These are phyloP conservation scores for Casuarina equisetifolia DNA, from an alignment of 306 rosid genomes.

Conservation along the genomic window DNA sequence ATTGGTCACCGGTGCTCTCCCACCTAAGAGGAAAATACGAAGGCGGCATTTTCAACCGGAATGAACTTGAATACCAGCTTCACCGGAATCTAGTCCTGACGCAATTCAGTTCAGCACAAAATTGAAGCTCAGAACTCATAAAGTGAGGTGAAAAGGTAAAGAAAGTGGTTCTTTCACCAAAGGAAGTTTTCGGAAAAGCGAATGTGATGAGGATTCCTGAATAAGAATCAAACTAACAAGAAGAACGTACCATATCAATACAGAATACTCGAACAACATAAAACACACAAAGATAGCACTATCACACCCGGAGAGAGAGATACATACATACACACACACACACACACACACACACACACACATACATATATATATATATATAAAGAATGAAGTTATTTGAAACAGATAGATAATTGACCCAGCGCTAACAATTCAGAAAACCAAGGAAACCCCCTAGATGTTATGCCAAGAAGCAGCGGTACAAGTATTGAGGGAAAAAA, in stretches of 20 bases:
- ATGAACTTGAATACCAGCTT: not conserved
- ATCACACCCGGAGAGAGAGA: too few relatives aligned
- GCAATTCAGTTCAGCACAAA: not conserved
- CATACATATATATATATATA: too few relatives aligned
- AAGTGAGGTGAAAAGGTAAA: slow-evolving; percentile 22
- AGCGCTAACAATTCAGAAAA: not conserved
- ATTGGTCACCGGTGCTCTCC: slow-evolving; percentile 91
- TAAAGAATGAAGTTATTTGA: not conserved
- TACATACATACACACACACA: too few relatives aligned
- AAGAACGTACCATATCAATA: slow-evolving; percentile 3
- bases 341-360: too few relatives aligned
- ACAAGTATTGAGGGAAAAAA: not conserved
- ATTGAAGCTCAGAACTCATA: slow-evolving; percentile 17
- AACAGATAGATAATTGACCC: slow-evolving; percentile 6
- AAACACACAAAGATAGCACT: not conserved
- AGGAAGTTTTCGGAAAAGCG: slow-evolving; percentile 26
- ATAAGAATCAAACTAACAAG: slow-evolving; percentile 5
- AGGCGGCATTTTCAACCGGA: slow-evolving; percentile 42
- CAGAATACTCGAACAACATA: not conserved
- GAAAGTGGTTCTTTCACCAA: slow-evolving; percentile 27
- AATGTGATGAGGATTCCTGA: slow-evolving; percentile 11
- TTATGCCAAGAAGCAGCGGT: not conserved
- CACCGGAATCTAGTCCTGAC: not conserved
- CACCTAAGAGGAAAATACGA: slow-evolving; percentile 76
- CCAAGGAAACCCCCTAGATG: slow-evolving; percentile 11